Base-by-base conservation (phyloP, 345 rosid species). In the Populus nigra region DNA sequence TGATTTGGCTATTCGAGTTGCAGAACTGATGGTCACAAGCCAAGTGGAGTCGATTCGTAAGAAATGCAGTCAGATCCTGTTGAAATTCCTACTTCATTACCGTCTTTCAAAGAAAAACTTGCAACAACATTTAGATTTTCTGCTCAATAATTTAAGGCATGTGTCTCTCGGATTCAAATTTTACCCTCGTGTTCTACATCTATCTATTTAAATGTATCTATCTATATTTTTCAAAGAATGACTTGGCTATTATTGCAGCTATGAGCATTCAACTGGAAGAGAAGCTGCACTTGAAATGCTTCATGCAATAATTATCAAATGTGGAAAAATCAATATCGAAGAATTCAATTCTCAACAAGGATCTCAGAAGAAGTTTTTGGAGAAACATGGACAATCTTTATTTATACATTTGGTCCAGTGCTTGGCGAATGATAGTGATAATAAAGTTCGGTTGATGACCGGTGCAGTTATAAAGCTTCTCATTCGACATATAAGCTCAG, bases 261-360 rank as follows among this genome's bases (percentile, higher is more conserved):
- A 92, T 73, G 90, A 89, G 80, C 89, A 89, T 90, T 71, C 93
- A 78, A 86, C 89, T 80, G 99, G 99, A 82, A 91, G 98, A 86
- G 88, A 88, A 80, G 92, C 98, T 68, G 98, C 92, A 43, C 94
- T 96, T 78, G 94, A 89, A 84, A 92, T 90, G 96, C 93, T 96
- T 35, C 86, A 85, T 65, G 88, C 90, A 16, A 89, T 96, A 20
- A 84, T 93, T 72, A 80, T 76, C 69, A 91, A 96, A 87, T 90
- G 50, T 47, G 50, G 50, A 47, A 47, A 47, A 47, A 47, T 47
- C 50, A 47, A 47, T 13, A 47, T 47, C 0, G 50, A 47, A 47
- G 50, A 47, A 47, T 47, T 47, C 50, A 47, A 47, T 47, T 47
- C 16, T 47, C 50, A 47, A 13, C 18, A 47, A 15, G 50, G 17